A percentile compares a stretch with the other conserved stretches of the same genome.
Conservation (phyloP, 2,329 filamentous ascomycete genomes). For the Cladorrhinum sp. region DNA sequence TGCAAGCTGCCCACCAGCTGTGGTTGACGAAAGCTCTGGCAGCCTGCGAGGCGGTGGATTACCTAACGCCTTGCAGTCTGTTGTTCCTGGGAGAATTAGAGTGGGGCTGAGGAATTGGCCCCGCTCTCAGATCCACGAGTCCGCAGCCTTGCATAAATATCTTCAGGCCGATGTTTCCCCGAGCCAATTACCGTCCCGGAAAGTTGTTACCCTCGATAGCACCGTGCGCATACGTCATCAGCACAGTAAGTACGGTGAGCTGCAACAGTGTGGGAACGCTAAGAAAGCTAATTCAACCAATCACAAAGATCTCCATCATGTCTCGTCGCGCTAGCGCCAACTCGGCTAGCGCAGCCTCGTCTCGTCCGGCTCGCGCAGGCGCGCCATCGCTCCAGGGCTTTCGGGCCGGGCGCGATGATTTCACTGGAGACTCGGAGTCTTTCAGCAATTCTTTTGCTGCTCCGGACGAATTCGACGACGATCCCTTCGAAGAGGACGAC, state of each 20-base stretch:
- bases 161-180: neutral
- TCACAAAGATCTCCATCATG: neutral
- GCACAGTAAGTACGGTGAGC: neutral
- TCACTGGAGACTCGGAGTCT: neutral
- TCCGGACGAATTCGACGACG: neutral
- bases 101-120: neutral
- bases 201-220: neutral
- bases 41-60: conserved; percentile 27
- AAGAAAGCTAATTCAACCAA: neutral
- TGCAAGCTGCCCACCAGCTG: conserved; percentile 18
- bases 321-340: neutral
- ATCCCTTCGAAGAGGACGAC: neutral
- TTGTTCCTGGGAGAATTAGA: neutral
- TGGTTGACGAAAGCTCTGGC: conserved; percentile 32
- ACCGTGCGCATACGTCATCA: neutral
- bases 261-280: neutral
- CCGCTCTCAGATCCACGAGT: too few relatives aligned
- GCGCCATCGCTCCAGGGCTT: neutral
- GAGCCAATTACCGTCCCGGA: neutral
- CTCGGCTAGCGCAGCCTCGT: conserved; percentile 3
- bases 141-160: neutral
- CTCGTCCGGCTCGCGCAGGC: neutral
- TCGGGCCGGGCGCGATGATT: neutral
- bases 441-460: neutral
- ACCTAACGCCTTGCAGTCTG: conserved; percentile 17